Evolutionary conservation across 805 yeast species (phyloP), one percentile per base, ranked within the genome.

Genomic region (Myxozyma geophila): DNA sequence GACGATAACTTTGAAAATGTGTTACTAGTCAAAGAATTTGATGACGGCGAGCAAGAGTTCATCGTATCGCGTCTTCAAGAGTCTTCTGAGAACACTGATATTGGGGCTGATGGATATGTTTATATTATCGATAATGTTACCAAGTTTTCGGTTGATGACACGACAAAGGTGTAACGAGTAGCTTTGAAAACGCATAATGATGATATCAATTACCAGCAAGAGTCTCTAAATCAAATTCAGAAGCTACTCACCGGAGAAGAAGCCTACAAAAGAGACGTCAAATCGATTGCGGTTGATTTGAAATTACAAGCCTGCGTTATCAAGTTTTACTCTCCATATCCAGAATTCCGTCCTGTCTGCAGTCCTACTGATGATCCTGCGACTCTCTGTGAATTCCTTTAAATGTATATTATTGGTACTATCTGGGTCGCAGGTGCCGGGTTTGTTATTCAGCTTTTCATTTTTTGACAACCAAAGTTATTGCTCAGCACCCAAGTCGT

Each of bases 401-500:
- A 88, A 56, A 83, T 81, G 8, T 85, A 84, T 80, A 74, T 79
- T 5, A 74, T 86, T 33, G 85, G 85, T 0, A 61, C 83, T 1
- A 68, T 83, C 47, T 81, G 86, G 82, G 80, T 84, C 2, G 74
- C 86, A 8, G 73, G 85, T 52, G 87, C 88, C 53, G 80, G 85
- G 54, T 87, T 82, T 58, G 78, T 85, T 72, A 87, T 87, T 72
- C 76, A 84, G 61, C 80, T 87, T 67, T 86, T 87, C 70, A 79
- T 85, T 35, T 75, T 85, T 70, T 87, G 86, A 72, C 73, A 80
- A 52, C 90, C 90, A 1, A 72, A 82, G 0, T 78, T 86, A 62
- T 71, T 78, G 60, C 87, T 87, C 54, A 81, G 85, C 37, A 83
- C 88, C 48, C 80, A 88, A 62, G 79, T 85, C 61, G 83, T 89